Evolutionary conservation across 2,329 filamentous ascomycete species (phyloP).

Genomic region (Cercospora sojina): DNA sequence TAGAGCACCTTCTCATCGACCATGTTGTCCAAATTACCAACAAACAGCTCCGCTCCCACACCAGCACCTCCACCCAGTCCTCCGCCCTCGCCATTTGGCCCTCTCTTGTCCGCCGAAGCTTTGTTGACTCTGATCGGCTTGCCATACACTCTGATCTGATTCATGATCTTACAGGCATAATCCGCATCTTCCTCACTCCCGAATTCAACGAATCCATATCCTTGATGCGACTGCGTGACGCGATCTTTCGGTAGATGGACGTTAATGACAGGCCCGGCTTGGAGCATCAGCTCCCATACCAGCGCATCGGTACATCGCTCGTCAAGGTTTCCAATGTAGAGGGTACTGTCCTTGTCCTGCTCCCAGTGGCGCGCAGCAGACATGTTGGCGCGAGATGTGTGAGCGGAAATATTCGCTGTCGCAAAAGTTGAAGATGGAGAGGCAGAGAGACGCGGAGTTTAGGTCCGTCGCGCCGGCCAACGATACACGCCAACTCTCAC

Average conservation of each 20-base stretch:
- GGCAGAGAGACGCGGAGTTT: not conserved
- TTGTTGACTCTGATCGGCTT: conserved; percentile 98
- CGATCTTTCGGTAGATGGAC: conserved; percentile 98
- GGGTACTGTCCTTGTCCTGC: conserved; percentile 96
- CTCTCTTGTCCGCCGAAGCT: conserved; percentile 88
- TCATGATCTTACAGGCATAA: conserved; percentile 95
- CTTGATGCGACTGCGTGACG: conserved; percentile 93
- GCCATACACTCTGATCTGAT: conserved; percentile 86
- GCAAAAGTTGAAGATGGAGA: conserved; percentile 7
- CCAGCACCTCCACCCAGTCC: conserved; percentile 87
- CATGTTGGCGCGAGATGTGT: conserved; percentile 49
- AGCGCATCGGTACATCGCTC: conserved; percentile 88
- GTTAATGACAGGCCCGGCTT: conserved; percentile 95
- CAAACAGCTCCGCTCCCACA: conserved; percentile 93
- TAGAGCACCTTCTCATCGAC: conserved; percentile 95
- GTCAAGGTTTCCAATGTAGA: conserved; percentile 98
- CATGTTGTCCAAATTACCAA: conserved; percentile 91
- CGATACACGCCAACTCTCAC: not conserved
- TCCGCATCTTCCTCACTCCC: conserved; percentile 93
- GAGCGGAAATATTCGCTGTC: not conserved
- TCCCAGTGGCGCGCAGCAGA: conserved; percentile 74
- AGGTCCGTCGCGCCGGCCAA: not conserved
- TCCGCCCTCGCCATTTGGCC: conserved; percentile 70
- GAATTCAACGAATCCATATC: conserved; percentile 98
- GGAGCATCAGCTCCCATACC: conserved; percentile 97